Conservation (phyloP, 1,284 basidiomycete genomes). For the Cryptococcus wingfieldii region DNA sequence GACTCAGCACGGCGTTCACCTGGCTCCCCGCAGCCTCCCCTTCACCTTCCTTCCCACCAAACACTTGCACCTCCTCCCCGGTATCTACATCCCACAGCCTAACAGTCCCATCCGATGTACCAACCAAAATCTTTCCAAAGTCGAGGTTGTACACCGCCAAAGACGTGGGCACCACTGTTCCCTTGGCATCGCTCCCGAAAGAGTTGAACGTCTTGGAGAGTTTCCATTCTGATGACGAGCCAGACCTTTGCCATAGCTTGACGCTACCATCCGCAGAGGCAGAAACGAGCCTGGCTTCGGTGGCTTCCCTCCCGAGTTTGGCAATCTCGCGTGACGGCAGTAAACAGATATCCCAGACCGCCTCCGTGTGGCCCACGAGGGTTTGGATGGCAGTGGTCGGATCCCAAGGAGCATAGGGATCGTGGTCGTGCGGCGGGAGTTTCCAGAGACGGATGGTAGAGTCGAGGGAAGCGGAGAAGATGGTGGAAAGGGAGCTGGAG, state of each 20-base stretch:
- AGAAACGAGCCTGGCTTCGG: slow-evolving; percentile 65
- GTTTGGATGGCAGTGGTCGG: slow-evolving; percentile 68
- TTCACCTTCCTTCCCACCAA: slow-evolving; percentile 41
- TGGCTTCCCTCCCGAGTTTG: slow-evolving; percentile 4
- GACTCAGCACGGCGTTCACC: slow-evolving; percentile 83
- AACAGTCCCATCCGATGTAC: slow-evolving; percentile 82
- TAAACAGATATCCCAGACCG: slow-evolving; percentile 84
- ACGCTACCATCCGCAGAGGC: slow-evolving; percentile 86
- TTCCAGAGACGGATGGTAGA: slow-evolving; percentile 86
- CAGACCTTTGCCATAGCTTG: slow-evolving; percentile 81
- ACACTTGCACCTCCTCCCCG: slow-evolving; percentile 68
- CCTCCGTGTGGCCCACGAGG: slow-evolving; percentile 87
- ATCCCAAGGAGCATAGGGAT: slow-evolving; percentile 84
- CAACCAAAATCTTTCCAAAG: slow-evolving; percentile 57
- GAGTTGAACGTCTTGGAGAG: slow-evolving; percentile 7
- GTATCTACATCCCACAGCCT: slow-evolving; percentile 85
- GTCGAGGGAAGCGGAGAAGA: slow-evolving; percentile 91
- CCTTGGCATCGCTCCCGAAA: slow-evolving; percentile 14
- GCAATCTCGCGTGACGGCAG: slow-evolving; percentile 29
- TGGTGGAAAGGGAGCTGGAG: slow-evolving; percentile 65
- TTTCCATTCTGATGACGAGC: slow-evolving; percentile 10
- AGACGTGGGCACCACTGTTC: slow-evolving; percentile 61
- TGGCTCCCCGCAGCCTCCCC: slow-evolving; percentile 57
- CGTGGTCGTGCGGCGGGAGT: slow-evolving; percentile 63
- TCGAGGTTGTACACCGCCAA: slow-evolving; percentile 53